Evolutionary conservation across 75 land plant species (phyloP).

Genomic region (Sequoiadendron giganteum): DNA sequence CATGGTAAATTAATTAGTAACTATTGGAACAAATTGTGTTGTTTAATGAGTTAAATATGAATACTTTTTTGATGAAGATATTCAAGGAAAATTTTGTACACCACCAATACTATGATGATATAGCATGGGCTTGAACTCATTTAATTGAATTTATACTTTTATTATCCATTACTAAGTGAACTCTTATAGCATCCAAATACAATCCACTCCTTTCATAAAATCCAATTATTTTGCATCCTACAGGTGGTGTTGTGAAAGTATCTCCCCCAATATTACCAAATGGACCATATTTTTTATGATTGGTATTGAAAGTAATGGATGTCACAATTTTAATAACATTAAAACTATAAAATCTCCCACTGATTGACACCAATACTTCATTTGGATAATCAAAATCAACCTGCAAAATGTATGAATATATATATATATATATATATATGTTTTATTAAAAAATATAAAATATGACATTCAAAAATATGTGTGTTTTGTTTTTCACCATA

Average conservation of each 20-base stretch:
- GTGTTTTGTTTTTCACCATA: neutral
- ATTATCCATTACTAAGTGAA: neutral
- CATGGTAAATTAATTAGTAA: no score
- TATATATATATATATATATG: no score
- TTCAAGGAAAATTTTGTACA: no score
- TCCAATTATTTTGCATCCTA: slow-evolving; percentile 25
- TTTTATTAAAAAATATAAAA: no score
- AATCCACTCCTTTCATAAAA: slow-evolving; percentile 58
- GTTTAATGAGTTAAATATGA: no score
- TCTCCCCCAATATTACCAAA: slow-evolving; percentile 22
- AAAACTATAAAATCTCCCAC: slow-evolving; percentile 8
- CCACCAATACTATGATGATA: no score
- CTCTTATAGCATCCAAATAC: slow-evolving; percentile 42
- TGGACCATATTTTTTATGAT: slow-evolving; percentile 27
- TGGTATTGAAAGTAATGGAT: slow-evolving; percentile 34
- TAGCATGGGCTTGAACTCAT: no score
- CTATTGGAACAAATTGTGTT: no score
- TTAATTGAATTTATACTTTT: no score
- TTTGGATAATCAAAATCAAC: slow-evolving; percentile 33
- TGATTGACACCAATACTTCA: slow-evolving; percentile 25
- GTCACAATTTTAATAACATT: neutral
- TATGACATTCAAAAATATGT: neutral
- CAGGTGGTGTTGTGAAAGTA: slow-evolving; percentile 11
- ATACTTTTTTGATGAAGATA: no score
- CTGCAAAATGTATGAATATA: slow-evolving; percentile 12